A percentile compares a stretch with the other conserved stretches of the same genome.
These are phyloP conservation scores for Nakazawaea holstii DNA, from an alignment of 805 yeast genomes.

Conservation along the genomic window DNA sequence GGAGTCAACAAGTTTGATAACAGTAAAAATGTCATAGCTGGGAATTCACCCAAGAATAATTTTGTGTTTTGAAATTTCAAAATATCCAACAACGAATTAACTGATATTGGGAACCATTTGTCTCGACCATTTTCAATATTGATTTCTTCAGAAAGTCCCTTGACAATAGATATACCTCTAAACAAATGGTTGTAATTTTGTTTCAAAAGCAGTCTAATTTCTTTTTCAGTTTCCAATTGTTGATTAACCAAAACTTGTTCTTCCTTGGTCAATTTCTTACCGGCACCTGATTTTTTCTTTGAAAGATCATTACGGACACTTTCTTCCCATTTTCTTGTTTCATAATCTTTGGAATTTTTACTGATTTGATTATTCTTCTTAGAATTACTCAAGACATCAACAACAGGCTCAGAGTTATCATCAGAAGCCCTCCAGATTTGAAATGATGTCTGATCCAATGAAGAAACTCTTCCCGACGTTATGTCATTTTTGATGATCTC, in stretches of 20 bases:
- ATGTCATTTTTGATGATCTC: constrained; percentile 39
- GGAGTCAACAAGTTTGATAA: constrained; percentile 47
- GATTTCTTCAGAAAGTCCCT: constrained; percentile 42
- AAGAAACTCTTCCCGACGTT: constrained; percentile 25
- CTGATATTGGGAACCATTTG: constrained; percentile 70
- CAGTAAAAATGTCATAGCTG: constrained; percentile 45
- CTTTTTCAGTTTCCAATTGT: constrained; percentile 59
- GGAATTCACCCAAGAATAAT: constrained; percentile 18
- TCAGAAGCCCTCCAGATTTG: constrained; percentile 65
- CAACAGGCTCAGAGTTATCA: constrained; percentile 52
- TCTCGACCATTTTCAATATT: constrained; percentile 58
- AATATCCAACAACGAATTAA: constrained; percentile 41
- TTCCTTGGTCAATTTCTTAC: constrained; percentile 66
- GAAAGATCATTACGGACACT: constrained; percentile 71
- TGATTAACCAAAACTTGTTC: constrained; percentile 60
- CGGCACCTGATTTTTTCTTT: constrained; percentile 33
- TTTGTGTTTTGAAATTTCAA: constrained; percentile 28
- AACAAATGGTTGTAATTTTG: constrained; percentile 28
- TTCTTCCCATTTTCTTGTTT: constrained; percentile 86
- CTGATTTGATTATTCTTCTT: constrained; percentile 41
- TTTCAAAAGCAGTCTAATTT: constrained; percentile 44
- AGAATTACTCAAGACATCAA: constrained; percentile 48
- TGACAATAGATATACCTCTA: constrained; percentile 50
- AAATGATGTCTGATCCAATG: constrained; percentile 44
- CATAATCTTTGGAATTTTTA: constrained; percentile 80